Conservation (phyloP, 2,329 filamentous ascomycete species). For the Chaetomiaceae sp. region DNA sequence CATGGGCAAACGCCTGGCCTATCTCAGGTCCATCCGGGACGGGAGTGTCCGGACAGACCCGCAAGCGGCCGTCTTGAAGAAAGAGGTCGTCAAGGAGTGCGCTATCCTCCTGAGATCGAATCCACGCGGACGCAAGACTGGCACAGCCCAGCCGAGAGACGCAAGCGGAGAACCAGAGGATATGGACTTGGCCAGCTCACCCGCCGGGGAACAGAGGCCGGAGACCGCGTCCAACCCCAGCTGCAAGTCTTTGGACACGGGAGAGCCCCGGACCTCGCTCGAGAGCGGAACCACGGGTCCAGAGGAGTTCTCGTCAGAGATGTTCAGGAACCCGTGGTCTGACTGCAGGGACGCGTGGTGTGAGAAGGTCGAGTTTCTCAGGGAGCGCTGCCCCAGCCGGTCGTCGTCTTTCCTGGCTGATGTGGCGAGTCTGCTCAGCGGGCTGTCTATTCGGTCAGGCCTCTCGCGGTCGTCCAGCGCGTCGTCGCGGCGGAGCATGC, state of each 20-base stretch:
- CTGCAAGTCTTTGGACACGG: background rate
- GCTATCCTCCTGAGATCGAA: constrained; percentile 11
- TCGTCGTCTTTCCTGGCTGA: constrained; percentile 17
- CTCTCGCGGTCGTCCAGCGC: constrained; percentile 9
- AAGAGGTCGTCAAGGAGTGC: constrained; percentile 5
- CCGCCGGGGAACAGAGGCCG: background rate
- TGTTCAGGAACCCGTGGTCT: constrained; percentile 7
- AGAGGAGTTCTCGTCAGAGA: background rate
- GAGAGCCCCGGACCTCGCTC: background rate
- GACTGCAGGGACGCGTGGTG: background rate
- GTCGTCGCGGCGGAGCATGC: constrained; percentile 1
- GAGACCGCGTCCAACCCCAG: background rate
- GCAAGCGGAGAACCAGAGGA: background rate
- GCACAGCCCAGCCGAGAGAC: background rate
- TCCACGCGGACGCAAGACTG: background rate
- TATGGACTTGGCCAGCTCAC: background rate
- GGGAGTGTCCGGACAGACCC: background rate
- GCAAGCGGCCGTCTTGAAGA: background rate
- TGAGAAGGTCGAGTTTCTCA: constrained; percentile 2
- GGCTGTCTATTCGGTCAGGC: constrained; percentile 13
- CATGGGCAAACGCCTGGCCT: constrained; percentile 14
- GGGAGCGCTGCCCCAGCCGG: constrained; percentile 12
- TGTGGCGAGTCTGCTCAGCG: constrained; percentile 11
- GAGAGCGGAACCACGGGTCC: background rate
- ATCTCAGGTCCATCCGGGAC: constrained; percentile 12